phyloP scores from a whole-genome alignment of 345 rosid genomes.

The Psidium guajava region DNA sequence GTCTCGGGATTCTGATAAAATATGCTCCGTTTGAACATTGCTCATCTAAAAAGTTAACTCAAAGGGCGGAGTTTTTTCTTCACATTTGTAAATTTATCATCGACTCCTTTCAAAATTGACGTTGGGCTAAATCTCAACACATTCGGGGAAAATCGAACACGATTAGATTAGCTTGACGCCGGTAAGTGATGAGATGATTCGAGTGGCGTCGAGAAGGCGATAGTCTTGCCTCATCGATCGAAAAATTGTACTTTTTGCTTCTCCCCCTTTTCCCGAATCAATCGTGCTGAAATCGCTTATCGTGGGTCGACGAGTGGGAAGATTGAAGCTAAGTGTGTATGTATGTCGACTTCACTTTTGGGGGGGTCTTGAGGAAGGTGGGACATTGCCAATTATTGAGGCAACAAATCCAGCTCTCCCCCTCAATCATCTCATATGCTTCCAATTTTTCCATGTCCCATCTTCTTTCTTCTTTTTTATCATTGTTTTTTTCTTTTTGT shows the following conservation, averaged over 20 bases:
- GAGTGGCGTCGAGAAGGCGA: background rate
- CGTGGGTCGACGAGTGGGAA: background rate
- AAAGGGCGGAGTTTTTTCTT: no score
- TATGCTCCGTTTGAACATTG: no score
- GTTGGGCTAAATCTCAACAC: no score
- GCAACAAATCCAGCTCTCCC: background rate
- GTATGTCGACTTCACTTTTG: background rate
- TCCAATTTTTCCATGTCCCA: background rate
- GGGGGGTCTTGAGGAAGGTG: background rate
- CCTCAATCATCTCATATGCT: background rate
- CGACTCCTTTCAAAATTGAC: no score
- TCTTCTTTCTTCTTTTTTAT: background rate
- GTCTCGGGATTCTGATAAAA: no score
- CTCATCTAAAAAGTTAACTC: no score
- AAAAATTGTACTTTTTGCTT: background rate
- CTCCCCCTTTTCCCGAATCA: background rate
- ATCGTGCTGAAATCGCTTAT: background rate
- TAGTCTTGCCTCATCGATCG: background rate
- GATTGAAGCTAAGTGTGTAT: background rate
- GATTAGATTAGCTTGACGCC: no score
- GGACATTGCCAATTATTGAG: background rate
- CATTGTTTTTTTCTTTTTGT: fast-evolving
- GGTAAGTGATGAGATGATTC: background rate
- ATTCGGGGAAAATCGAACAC: fast-evolving
- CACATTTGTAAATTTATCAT: no score